Base-by-base conservation (phyloP, 2,329 filamentous ascomycete genomes). In the Rosellinia necatrix region DNA sequence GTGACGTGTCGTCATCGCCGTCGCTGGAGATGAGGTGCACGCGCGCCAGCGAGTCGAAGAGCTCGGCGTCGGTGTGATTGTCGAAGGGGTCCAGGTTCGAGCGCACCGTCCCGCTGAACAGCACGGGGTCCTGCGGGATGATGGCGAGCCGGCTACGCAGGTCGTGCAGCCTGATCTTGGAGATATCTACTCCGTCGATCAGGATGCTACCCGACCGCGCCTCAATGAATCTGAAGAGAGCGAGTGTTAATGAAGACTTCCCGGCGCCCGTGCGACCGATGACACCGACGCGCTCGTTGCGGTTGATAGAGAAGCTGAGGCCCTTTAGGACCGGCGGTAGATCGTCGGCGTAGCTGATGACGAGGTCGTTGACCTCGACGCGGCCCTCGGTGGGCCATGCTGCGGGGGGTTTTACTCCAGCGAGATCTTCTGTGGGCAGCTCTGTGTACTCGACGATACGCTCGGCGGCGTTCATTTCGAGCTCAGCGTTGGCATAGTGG, bases 401-500 rank as follows among this genome's bases (percentile, higher is more conserved):
- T 1, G 88, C 86, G 0, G 89, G 85, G 0, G 87, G 82, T 19
- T 79, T 76, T 17, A 73, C 70, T 10, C 87, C 88, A 10, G 77
- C 83, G 38, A 86, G 82, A 17, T 82, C 79, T 69, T 92, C 89
- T 0, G 83, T 91, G 27, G 82, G 75, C 7, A 92, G 77, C 43
- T 86, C 82, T 0, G 85, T 82, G 69, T 92, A 93, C 69, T 92
- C 90, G 4, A 91, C 76, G 22, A 93, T 84, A 25, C 90, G 80
- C 72, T 93, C 90, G 0, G 86, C 85, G 0, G 88, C 83, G 65
- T 92, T 92, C 87, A 92, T 91, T 66, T 90, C 84, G 3, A 92
- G 75, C 68, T 93, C 90, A 17, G 91, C 75, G 59, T 84, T 86
- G 0, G 88, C 81, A 66, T 64, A 64, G 40, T 64, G 62, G 1